Conservation (phyloP, 192 early-diverging fungal species). For the Linnemannia exigua region DNA sequence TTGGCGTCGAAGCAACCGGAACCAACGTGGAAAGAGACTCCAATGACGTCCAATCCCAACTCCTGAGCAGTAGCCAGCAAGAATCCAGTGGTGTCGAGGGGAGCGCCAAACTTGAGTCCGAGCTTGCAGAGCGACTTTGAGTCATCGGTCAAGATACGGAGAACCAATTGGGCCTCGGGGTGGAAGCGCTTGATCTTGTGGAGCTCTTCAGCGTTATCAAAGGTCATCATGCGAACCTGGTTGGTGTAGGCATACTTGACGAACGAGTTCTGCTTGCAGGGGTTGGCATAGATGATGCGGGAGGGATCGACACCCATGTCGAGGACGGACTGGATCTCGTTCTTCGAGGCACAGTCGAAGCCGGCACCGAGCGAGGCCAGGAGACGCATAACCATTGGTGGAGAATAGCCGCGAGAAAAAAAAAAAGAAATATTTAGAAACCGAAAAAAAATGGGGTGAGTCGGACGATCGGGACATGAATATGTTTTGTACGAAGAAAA, state of each 20-base stretch:
- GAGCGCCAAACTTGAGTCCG: slow-evolving; percentile 96
- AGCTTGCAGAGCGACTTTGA: slow-evolving; percentile 91
- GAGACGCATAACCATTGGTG: slow-evolving; percentile 76
- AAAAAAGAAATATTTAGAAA: not conserved
- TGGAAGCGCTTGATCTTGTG: slow-evolving; percentile 87
- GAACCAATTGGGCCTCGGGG: slow-evolving; percentile 86
- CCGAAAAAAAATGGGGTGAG: not conserved
- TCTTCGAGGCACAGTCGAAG: slow-evolving; percentile 96
- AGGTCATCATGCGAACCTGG: slow-evolving; percentile 94
- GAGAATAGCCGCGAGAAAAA: not conserved
- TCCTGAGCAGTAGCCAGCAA: slow-evolving; percentile 82
- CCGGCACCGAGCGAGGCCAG: slow-evolving; percentile 86
- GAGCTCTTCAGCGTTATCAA: slow-evolving; percentile 98
- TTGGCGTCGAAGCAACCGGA: slow-evolving; percentile 90
- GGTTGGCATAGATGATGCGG: slow-evolving; percentile 96
- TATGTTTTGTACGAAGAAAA: not conserved
- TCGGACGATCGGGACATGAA: slow-evolving; percentile 4
- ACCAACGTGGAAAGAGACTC: slow-evolving; percentile 95
- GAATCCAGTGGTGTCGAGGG: slow-evolving; percentile 71
- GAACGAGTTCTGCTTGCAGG: slow-evolving; percentile 97
- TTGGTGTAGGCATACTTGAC: slow-evolving; percentile 85
- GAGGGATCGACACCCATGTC: slow-evolving; percentile 77
- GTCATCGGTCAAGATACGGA: slow-evolving; percentile 96
- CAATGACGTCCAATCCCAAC: slow-evolving; percentile 89
- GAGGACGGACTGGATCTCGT: slow-evolving; percentile 88